Base-by-base conservation (phyloP, 768 basidiomycete genomes). In the Trametes cinnabarina region DNA sequence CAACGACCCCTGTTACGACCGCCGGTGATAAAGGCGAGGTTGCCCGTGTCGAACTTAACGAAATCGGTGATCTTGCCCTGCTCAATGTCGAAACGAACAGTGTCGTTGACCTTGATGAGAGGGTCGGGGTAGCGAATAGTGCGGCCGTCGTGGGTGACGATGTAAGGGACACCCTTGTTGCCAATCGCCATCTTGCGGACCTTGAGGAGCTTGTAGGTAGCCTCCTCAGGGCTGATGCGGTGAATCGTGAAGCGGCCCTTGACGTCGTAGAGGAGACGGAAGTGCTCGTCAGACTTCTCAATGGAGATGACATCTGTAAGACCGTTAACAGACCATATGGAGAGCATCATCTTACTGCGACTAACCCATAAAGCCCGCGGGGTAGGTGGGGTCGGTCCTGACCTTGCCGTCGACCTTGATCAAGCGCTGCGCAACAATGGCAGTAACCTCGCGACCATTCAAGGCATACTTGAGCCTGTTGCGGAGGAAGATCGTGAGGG, bases 81-180 rank as follows among this genome's bases (percentile, higher is more conserved):
- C 74, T 93, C 91, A 62, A 99, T 79, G 77, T 98, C 97, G 73
- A 90, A 98, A 77, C 93, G 97, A 76, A 98, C 86, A 51, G 94
- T 94, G 79, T 98, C 97, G 82, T 98, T 96, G 75, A 92, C 93
- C 69, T 81, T 85, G 85, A 99, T 94, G 67, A 77, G 74, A 28
- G 97, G 97, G 76, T 99, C 97, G 66, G 97, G 96, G 80, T 98
- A 99, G 63, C 97, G 95, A 80, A 99, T 98, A 64, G 97, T 99
- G 73, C 97, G 94, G 51, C 97, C 97, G 71, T 99, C 97, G 80
- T 99, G 97, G 66, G 96, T 98, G 77, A 98, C 92, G 66, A 99
- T 81, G 82, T 95, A 87, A 53, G 97, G 97, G 47, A 99, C 94
- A 67, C 94, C 94, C 73, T 92, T 90, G 66, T 85, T 82, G 60